Percentiles rank a stretch among this genome's conserved stretches.
Evolutionary conservation across 2,329 filamentous ascomycete species (phyloP).

Genomic region (Verticillium isaacii): DNA sequence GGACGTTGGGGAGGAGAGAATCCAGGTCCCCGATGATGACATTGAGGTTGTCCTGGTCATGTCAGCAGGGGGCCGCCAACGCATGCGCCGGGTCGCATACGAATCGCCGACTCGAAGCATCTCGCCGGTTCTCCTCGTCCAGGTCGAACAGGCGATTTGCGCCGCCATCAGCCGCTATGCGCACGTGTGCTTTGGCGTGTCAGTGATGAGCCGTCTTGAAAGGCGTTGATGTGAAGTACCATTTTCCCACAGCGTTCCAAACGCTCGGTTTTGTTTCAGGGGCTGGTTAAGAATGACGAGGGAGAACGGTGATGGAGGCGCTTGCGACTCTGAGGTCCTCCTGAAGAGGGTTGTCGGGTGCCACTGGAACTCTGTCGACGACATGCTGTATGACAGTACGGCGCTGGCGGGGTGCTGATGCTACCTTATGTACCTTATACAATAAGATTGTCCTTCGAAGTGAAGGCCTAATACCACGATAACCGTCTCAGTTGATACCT

Average conservation of each 20-base stretch:
- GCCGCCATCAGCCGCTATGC: slow-evolving; percentile 85
- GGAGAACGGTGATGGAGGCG: slow-evolving; percentile 28
- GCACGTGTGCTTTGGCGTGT: slow-evolving; percentile 48
- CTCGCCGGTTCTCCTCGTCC: slow-evolving; percentile 5
- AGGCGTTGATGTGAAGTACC: slow-evolving; percentile 24
- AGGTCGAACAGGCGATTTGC: slow-evolving; percentile 67
- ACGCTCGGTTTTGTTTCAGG: slow-evolving; percentile 36
- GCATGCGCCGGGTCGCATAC: background rate
- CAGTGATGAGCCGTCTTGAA: background rate
- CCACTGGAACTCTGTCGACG: slow-evolving; percentile 26
- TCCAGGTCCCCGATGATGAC: slow-evolving; percentile 88
- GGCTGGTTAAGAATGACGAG: slow-evolving; percentile 50
- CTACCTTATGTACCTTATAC: background rate
- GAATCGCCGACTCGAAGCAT: background rate
- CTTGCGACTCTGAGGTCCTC: slow-evolving; percentile 10
- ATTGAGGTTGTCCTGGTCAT: slow-evolving; percentile 52
- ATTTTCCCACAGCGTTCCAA: slow-evolving; percentile 45
- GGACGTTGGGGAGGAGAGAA: slow-evolving; percentile 62
- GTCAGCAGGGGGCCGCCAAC: background rate
- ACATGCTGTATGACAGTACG: background rate
- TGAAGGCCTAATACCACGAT: too few species aligned
- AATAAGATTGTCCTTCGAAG: background rate
- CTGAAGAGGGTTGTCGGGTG: slow-evolving; percentile 32
- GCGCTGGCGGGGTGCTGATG: background rate
- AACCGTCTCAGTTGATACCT: background rate